Conservation (phyloP, 2,329 filamentous ascomycete genomes). For the Shiraia bambusicola region DNA sequence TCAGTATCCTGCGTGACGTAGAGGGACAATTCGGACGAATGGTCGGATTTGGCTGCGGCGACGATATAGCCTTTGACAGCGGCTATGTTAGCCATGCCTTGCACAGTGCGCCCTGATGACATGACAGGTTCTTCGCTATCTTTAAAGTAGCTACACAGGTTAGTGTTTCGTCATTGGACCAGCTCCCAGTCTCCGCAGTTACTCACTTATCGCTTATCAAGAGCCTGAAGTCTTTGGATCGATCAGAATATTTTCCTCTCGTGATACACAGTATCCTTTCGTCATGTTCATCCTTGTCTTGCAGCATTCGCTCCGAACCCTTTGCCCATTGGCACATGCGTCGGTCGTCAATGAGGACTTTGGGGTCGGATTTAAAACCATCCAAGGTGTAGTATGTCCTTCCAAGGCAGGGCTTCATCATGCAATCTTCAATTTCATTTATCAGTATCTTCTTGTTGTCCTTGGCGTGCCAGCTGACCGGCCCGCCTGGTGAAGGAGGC, state of each 20-base stretch:
- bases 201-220: slow-evolving; percentile 70
- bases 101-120: slow-evolving; percentile 70
- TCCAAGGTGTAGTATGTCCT: slow-evolving; percentile 74
- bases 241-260: slow-evolving; percentile 68
- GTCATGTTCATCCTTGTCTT: slow-evolving; percentile 63
- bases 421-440: slow-evolving; percentile 54
- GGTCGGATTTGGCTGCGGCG: slow-evolving; percentile 74
- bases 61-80: slow-evolving; percentile 84
- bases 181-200: background rate
- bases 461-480: slow-evolving; percentile 76
- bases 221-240: slow-evolving; percentile 73
- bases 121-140: slow-evolving; percentile 71
- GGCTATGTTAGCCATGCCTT: slow-evolving; percentile 79
- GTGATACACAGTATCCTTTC: slow-evolving; percentile 80
- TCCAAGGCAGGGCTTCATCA: slow-evolving; percentile 43
- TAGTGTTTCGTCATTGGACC: slow-evolving; percentile 9
- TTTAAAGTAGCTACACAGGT: slow-evolving; percentile 62
- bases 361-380: slow-evolving; percentile 71
- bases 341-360: slow-evolving; percentile 67
- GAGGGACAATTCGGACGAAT: slow-evolving; percentile 86
- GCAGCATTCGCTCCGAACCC: slow-evolving; percentile 70
- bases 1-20: slow-evolving; percentile 83
- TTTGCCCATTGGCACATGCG: slow-evolving; percentile 87
- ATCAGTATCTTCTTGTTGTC: slow-evolving; percentile 86
- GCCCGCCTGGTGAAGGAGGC: slow-evolving; percentile 55